Evolutionary conservation across 371 early-diverging fungal genomes (phyloP).

Genomic region (Mortierella sp.): DNA sequence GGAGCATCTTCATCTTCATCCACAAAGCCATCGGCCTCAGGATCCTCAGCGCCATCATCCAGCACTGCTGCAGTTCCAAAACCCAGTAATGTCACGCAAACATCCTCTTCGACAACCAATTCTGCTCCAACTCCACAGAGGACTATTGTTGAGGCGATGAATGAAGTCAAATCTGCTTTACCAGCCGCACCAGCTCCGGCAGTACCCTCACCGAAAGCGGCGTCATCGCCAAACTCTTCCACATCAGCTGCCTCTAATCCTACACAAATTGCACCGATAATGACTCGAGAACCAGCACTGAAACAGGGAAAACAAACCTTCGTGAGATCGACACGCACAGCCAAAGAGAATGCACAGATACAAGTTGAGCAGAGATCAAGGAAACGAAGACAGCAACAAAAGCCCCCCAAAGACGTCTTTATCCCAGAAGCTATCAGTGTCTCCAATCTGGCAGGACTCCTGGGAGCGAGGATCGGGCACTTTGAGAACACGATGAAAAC

Average conservation of each 20-base stretch:
- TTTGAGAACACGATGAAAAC: constrained; percentile 77
- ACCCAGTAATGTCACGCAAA: constrained; percentile 4
- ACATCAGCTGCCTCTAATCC: constrained; percentile 5
- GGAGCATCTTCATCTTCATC: constrained; percentile 19
- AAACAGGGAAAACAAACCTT: constrained; percentile 11
- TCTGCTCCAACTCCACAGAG: constrained; percentile 5
- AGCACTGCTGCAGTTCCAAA: constrained; percentile 10
- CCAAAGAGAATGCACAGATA: constrained; percentile 37
- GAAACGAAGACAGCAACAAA: constrained; percentile 35
- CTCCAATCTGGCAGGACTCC: constrained; percentile 80
- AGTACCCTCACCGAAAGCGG: neutral
- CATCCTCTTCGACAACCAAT: constrained; percentile 8
- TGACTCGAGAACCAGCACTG: neutral
- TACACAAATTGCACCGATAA: neutral
- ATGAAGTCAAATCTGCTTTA: neutral
- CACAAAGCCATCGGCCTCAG: constrained; percentile 31
- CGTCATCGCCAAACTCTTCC: constrained; percentile 5
- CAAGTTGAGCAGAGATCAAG: constrained; percentile 33
- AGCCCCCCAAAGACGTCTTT: constrained; percentile 71
- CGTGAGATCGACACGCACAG: constrained; percentile 15
- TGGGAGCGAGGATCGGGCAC: constrained; percentile 83
- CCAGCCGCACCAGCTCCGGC: neutral
- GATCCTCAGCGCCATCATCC: constrained; percentile 31
- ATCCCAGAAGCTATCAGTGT: constrained; percentile 89
- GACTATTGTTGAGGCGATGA: neutral